Evolutionary conservation across 2,329 filamentous ascomycete species (phyloP).

Genomic region (Verticillium tricorpus): DNA sequence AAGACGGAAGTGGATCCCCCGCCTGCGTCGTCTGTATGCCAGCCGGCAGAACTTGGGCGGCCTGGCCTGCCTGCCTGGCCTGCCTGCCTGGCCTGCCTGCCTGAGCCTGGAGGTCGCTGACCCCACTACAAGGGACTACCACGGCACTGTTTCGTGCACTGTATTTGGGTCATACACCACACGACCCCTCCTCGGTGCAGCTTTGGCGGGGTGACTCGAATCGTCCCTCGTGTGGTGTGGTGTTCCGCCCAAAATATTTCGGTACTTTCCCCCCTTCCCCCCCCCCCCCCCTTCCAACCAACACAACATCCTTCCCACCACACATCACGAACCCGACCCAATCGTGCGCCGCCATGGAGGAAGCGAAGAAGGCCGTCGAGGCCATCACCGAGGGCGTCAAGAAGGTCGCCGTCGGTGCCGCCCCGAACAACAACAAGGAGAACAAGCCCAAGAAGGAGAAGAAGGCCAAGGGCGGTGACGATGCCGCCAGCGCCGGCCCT

Average conservation of each 20-base stretch:
- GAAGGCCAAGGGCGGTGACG: constrained; percentile 31
- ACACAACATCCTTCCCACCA: constrained; percentile 1
- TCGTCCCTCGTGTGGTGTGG: background rate
- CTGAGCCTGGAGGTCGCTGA: no score
- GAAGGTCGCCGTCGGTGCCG: constrained; percentile 51
- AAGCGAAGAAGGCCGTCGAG: constrained; percentile 41
- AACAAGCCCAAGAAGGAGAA: constrained; percentile 51
- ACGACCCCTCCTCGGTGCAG: background rate
- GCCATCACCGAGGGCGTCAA: constrained; percentile 29
- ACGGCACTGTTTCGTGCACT: background rate
- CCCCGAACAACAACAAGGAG: constrained; percentile 39
- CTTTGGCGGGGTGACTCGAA: constrained; percentile 12
- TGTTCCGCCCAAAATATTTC: constrained; percentile 8
- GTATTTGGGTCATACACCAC: background rate
- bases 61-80: no score
- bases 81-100: no score
- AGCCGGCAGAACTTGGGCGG: no score
- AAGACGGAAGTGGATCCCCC: background rate
- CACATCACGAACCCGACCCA: background rate
- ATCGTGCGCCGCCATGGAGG: constrained; percentile 34
- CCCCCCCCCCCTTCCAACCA: background rate
- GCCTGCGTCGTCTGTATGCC: background rate
- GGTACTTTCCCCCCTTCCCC: background rate
- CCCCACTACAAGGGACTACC: background rate
- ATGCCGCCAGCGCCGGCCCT: constrained; percentile 31